Percentiles rank a stretch among this genome's conserved stretches.
Evolutionary conservation across 2,329 filamentous ascomycete species (phyloP).

Genomic region (Microsporum audouinii): DNA sequence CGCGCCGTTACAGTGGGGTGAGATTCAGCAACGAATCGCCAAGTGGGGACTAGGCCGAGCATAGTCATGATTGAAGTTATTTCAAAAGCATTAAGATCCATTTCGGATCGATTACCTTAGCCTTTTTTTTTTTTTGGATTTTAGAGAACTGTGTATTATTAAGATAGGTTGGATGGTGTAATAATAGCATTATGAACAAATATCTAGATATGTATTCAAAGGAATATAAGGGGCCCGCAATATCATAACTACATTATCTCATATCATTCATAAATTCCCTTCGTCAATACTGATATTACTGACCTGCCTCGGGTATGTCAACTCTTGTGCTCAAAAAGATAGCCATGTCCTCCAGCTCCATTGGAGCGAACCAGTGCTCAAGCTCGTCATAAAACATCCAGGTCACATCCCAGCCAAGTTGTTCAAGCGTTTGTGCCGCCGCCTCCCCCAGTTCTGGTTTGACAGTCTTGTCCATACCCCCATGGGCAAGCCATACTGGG

Average conservation of each 20-base stretch:
- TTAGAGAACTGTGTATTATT: neutral
- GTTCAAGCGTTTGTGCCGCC: constrained; percentile 12
- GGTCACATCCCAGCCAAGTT: constrained; percentile 14
- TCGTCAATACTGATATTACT: neutral
- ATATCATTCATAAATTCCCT: neutral
- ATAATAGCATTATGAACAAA: constrained; percentile 2
- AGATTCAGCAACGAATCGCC: constrained; percentile 77
- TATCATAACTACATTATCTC: neutral
- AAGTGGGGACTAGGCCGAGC: constrained; percentile 67
- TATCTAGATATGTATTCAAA: neutral
- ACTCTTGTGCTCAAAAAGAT: constrained; percentile 12
- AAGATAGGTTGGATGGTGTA: neutral
- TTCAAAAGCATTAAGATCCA: neutral
- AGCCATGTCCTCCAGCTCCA: constrained; percentile 15
- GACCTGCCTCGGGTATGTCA: constrained; percentile 6
- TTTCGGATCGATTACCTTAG: neutral
- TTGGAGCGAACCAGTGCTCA: constrained; percentile 13
- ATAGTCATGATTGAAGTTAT: constrained; percentile 24
- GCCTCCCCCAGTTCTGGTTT: constrained; percentile 7
- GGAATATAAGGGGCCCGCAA: no score
- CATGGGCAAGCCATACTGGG: constrained; percentile 14
- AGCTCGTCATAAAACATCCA: constrained; percentile 16
- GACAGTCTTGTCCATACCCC: constrained; percentile 9
- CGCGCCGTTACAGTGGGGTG: constrained; percentile 66
- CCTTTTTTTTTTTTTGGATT: neutral